Evolutionary conservation across 352 stramenopile species (phyloP), one percentile per base, ranked within the genome.

Genomic region (Globisporangium carolinianum): DNA sequence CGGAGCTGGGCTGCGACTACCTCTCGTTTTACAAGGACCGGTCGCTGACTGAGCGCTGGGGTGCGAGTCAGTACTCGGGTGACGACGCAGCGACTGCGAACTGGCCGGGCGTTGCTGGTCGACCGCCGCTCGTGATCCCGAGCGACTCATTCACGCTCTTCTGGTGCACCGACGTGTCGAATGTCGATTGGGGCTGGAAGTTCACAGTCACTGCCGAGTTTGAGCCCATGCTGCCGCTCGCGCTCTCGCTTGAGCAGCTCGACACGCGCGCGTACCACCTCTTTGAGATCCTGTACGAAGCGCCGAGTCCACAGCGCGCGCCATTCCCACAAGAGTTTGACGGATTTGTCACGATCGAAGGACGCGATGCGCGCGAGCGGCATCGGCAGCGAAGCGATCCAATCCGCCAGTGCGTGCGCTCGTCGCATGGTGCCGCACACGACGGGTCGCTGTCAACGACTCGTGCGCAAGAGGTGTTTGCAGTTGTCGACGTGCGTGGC

Each of bases 141-240:
- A 68, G 72, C 0, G 80, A 89, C 37, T 87, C 81, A 6, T 96
- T 96, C 52, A 87, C 72, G 18, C 55, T 97, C 15, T 62, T 94
- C 17, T 97, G 92, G 82, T 76, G 67, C 51, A 92, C 86, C 0
- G 89, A 97, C 65, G 70, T 69, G 0, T 87, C 80, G 7, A 97
- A 95, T 61, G 85, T 91, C 35, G 88, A 96, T 32, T 97, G 89
- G 89, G 86, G 86, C 0, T 94, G 83, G 74, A 84, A 88, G 50
- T 91, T 94, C 48, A 87, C 72, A 7, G 80, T 94, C 0, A 71
- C 65, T 15, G 79, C 82, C 5, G 74, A 86, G 32, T 94, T 87
- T 65, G 55, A 71, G 9, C 63, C 71, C 1, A 61, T 79, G 9
- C 57, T 63, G 32, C 72, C 83, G 9, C 53, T 84, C 5, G 59